Conservation (phyloP, 2,329 filamentous ascomycete species). For the Exophiala xenobiotica region DNA sequence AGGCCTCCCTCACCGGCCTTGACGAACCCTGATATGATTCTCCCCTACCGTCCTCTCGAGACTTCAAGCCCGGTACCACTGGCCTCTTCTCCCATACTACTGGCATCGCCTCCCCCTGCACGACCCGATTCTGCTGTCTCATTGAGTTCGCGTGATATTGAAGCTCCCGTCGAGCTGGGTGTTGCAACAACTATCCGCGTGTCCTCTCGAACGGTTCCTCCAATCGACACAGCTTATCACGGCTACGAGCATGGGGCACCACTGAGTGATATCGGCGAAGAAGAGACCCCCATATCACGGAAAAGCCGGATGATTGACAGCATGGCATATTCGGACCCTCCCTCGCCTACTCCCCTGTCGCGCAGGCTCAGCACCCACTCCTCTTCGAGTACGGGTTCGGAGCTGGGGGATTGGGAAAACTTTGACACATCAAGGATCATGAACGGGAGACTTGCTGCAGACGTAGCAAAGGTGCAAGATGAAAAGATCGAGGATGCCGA, state of each 20-base stretch:
- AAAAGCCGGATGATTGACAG: slow-evolving; percentile 14
- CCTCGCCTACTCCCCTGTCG: slow-evolving; percentile 19
- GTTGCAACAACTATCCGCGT: slow-evolving; percentile 26
- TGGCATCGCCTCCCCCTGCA: slow-evolving; percentile 6
- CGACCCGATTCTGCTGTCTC: slow-evolving; percentile 17
- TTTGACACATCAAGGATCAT: slow-evolving; percentile 30
- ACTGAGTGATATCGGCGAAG: slow-evolving; percentile 48
- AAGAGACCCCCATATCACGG: slow-evolving; percentile 34
- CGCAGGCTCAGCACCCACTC: slow-evolving; percentile 52
- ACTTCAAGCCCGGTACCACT: slow-evolving; percentile 16
- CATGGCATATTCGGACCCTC: slow-evolving; percentile 10
- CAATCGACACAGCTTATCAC: slow-evolving; percentile 32
- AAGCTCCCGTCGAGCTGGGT: slow-evolving; percentile 16
- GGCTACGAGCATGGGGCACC: slow-evolving; percentile 42
- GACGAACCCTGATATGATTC: slow-evolving; percentile 92
- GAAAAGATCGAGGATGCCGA: slow-evolving; percentile 34
- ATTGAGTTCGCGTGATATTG: slow-evolving; percentile 16
- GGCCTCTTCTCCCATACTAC: slow-evolving; percentile 21
- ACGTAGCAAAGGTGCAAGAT: slow-evolving; percentile 30
- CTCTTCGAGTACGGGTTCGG: slow-evolving; percentile 34
- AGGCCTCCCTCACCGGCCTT: slow-evolving; percentile 75
- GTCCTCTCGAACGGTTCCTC: slow-evolving; percentile 17
- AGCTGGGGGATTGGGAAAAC: slow-evolving; percentile 32
- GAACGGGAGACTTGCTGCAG: slow-evolving; percentile 28
- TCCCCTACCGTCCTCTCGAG: slow-evolving; percentile 52